Conservation (phyloP, 1,139 yeast genomes). For the Suhomyces coccinellae region DNA sequence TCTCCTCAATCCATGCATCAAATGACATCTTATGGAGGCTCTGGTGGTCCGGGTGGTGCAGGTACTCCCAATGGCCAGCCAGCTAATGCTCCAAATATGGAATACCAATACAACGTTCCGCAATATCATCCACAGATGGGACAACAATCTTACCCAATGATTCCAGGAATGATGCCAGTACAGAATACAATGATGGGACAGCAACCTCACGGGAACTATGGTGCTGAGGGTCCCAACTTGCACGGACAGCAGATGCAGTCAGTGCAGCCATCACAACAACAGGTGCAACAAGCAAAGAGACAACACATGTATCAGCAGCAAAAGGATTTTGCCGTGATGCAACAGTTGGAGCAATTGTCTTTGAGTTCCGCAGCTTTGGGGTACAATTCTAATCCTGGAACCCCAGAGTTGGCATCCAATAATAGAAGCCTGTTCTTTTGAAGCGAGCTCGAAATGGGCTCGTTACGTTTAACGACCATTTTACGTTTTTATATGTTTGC, state of each 20-base stretch:
- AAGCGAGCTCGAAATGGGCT: background rate
- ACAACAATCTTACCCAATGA: conserved; percentile 7
- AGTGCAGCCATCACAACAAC: background rate
- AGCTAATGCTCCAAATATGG: background rate
- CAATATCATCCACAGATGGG: conserved; percentile 10
- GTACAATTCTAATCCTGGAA: conserved; percentile 48
- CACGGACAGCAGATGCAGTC: conserved; percentile 9
- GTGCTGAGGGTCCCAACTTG: conserved; percentile 8
- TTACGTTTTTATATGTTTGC: conserved; percentile 3
- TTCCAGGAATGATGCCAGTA: conserved; percentile 7
- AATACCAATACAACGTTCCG: conserved; percentile 5
- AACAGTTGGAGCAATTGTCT: conserved; percentile 50
- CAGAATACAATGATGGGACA: conserved; percentile 3
- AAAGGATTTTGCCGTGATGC: conserved; percentile 43
- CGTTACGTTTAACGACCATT: conserved; percentile 7
- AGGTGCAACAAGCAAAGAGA: conserved; percentile 10
- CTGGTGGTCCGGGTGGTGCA: conserved; percentile 3
- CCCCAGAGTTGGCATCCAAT: conserved; percentile 27
- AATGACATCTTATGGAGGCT: conserved; percentile 5
- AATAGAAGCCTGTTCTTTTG: conserved; percentile 25
- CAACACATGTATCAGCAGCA: conserved; percentile 19
- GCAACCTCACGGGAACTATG: conserved; percentile 1
- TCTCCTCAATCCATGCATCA: conserved; percentile 10
- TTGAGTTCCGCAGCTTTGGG: conserved; percentile 53
- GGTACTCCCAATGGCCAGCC: conserved; percentile 6